phyloP scores from a whole-genome alignment of 2,329 filamentous ascomycete species.

The Parastagonospora avenae region DNA sequence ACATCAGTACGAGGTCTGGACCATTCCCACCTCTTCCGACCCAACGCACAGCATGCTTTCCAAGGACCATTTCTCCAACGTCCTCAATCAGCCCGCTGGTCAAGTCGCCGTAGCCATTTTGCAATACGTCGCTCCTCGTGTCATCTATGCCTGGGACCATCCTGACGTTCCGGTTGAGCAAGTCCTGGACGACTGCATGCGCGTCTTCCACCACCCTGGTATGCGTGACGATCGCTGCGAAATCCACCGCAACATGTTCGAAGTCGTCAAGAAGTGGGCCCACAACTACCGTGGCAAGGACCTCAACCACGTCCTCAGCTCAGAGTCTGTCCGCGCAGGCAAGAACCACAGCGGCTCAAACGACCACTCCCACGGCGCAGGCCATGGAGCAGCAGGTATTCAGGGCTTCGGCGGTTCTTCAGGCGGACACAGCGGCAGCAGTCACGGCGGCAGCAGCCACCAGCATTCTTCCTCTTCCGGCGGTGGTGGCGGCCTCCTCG shows the following conservation, averaged over 20 bases:
- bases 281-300: constrained; percentile 69
- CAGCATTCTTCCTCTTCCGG: constrained; percentile 14
- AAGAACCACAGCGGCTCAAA: constrained; percentile 69
- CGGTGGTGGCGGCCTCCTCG: constrained; percentile 32
- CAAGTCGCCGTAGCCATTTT: constrained; percentile 64
- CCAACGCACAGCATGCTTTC: constrained; percentile 59
- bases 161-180: constrained; percentile 80
- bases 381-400: constrained; percentile 39
- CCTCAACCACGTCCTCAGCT: constrained; percentile 77
- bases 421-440: constrained; percentile 14
- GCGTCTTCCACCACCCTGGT: constrained; percentile 89
- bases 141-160: constrained; percentile 94
- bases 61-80: constrained; percentile 59
- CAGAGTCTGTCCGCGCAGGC: constrained; percentile 80
- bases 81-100: constrained; percentile 56
- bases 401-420: constrained; percentile 23
- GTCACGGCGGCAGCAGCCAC: constrained; percentile 11
- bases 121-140: constrained; percentile 83
- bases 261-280: constrained; percentile 81
- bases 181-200: constrained; percentile 79
- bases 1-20: constrained; percentile 58
- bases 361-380: constrained; percentile 38
- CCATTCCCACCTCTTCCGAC: constrained; percentile 53
- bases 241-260: constrained; percentile 87
- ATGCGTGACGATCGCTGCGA: constrained; percentile 76